Evolutionary conservation across 352 stramenopile genomes (phyloP).

Genomic region (Detonula confervacea): DNA sequence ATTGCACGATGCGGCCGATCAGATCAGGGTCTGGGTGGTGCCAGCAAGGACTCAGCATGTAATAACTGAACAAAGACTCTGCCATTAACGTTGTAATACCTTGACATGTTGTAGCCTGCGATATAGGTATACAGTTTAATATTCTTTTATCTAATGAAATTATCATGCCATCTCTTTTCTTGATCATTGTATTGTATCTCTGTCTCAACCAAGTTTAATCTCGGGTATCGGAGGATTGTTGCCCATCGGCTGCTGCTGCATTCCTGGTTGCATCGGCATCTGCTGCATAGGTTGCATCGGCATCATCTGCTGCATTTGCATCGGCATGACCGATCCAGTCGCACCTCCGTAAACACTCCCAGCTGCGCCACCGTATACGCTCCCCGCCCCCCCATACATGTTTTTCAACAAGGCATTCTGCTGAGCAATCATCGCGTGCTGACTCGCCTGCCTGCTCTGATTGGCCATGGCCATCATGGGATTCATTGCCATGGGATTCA

Average conservation of each 20-base stretch:
- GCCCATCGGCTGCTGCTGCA: not conserved
- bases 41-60: no score
- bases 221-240: not conserved
- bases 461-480: constrained; percentile 38
- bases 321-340: no score
- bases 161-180: not conserved
- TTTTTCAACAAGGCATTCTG: constrained; percentile 51
- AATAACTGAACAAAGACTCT: no score
- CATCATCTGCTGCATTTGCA: not conserved
- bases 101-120: no score
- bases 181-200: not conserved
- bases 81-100: no score
- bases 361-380: constrained; percentile 25
- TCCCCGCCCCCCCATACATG: constrained; percentile 33
- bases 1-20: no score
- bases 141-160: no score
- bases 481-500: constrained; percentile 19
- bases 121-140: no score
- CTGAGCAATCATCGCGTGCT: constrained; percentile 44
- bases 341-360: not conserved
- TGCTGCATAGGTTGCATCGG: no score
- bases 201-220: not conserved
- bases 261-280: no score
- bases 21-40: no score
- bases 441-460: constrained; percentile 36